Evolutionary conservation across 179 eudicot species (phyloP).

Genomic region (Dionaea muscipula): DNA sequence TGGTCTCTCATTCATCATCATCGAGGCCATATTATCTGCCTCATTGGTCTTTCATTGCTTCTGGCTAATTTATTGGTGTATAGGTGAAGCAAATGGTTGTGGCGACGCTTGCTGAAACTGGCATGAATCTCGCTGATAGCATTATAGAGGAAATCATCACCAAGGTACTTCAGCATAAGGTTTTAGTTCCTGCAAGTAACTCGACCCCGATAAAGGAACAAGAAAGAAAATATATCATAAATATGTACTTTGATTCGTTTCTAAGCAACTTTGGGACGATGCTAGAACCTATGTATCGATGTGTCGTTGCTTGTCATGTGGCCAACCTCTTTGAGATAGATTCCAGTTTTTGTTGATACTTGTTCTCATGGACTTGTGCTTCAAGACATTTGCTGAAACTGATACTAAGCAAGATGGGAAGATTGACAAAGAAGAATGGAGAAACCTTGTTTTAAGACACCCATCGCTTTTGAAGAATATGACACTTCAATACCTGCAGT

Average conservation of each 20-base stretch:
- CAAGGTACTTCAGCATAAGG: constrained; percentile 64
- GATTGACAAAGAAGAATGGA: constrained; percentile 98
- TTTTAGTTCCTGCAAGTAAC: too few relatives aligned
- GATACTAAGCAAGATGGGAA: constrained; percentile 98
- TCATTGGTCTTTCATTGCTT: too few relatives aligned
- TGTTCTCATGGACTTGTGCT: constrained; percentile 1
- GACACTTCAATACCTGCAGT: constrained; percentile 97
- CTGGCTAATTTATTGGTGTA: neutral
- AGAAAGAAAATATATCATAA: too few relatives aligned
- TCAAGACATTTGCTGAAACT: constrained; percentile 97
- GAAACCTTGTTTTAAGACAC: constrained; percentile 73
- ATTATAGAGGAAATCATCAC: constrained; percentile 93
- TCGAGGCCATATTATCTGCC: too few relatives aligned
- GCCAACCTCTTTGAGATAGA: too few relatives aligned
- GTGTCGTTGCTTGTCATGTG: too few relatives aligned
- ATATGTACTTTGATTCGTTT: too few relatives aligned
- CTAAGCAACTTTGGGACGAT: too few relatives aligned
- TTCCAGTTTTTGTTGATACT: too few relatives aligned
- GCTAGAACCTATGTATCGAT: too few relatives aligned
- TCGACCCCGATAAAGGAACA: too few relatives aligned
- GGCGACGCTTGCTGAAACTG: constrained; percentile 96
- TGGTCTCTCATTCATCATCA: too few relatives aligned
- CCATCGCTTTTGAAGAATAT: constrained; percentile 87
- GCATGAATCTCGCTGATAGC: constrained; percentile 93
- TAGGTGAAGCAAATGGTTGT: constrained; percentile 99